Evolutionary conservation across 192 early-diverging fungal genomes (phyloP).

Genomic region (Coemansia sp.): DNA sequence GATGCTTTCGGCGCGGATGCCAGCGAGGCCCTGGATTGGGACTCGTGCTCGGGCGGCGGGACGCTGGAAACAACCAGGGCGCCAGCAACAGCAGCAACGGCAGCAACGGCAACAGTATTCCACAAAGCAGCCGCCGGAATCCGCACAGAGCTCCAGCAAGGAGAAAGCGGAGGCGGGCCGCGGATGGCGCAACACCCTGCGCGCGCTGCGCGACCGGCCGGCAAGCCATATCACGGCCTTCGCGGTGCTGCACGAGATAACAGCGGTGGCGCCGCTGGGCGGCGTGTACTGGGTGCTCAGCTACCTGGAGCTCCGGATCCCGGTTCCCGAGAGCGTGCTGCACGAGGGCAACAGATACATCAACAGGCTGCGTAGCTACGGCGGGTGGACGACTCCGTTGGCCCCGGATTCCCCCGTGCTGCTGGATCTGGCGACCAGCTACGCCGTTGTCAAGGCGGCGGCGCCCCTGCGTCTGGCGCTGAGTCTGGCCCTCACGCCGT

Average conservation of each 20-base stretch:
- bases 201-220: constrained; percentile 66
- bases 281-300: constrained; percentile 69
- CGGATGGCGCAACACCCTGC: constrained; percentile 27
- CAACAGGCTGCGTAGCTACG: constrained; percentile 57
- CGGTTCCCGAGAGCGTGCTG: constrained; percentile 66
- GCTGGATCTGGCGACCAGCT: constrained; percentile 75
- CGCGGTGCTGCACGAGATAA: constrained; percentile 84
- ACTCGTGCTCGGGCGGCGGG: too few species aligned
- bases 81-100: neutral
- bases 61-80: too few species aligned
- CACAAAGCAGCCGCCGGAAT: neutral
- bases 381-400: constrained; percentile 35
- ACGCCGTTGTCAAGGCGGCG: constrained; percentile 79
- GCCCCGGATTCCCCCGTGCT: constrained; percentile 56
- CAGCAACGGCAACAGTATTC: neutral
- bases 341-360: constrained; percentile 62
- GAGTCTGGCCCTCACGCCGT: constrained; percentile 41
- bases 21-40: too few species aligned
- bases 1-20: too few species aligned
- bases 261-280: constrained; percentile 79
- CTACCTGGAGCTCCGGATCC: constrained; percentile 58
- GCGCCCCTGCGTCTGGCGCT: constrained; percentile 35
- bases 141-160: neutral
- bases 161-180: neutral
- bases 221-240: constrained; percentile 74